Conservation (phyloP, 768 basidiomycete genomes). For the Auricularia heimuer region DNA sequence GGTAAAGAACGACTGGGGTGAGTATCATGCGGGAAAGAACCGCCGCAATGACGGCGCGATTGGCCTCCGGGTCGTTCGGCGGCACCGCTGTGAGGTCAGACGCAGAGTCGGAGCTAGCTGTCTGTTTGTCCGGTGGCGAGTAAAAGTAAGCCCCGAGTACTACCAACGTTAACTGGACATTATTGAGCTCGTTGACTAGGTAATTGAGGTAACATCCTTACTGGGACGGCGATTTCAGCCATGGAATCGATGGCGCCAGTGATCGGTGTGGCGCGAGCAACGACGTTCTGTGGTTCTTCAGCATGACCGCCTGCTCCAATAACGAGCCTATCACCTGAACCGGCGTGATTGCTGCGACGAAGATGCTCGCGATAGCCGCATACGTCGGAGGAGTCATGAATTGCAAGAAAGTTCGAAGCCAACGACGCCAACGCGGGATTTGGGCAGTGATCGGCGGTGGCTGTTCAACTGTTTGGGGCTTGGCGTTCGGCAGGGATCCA, state of each 20-base stretch:
- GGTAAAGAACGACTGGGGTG: background rate
- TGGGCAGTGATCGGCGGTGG: background rate
- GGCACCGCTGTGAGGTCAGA: background rate
- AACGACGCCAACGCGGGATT: background rate
- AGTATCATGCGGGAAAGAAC: background rate
- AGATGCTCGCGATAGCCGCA: background rate
- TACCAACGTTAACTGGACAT: background rate
- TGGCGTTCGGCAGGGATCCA: background rate
- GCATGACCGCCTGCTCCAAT: background rate
- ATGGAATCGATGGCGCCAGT: background rate
- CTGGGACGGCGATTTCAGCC: background rate
- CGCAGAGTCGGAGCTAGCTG: background rate
- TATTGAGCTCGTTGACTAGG: background rate
- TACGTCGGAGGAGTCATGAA: background rate
- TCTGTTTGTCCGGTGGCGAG: background rate
- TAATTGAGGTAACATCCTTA: background rate
- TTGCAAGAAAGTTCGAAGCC: background rate
- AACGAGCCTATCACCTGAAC: background rate
- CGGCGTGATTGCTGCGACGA: background rate
- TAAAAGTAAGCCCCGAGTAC: background rate
- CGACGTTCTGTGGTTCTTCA: background rate
- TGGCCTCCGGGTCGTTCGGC: background rate
- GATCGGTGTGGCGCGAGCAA: background rate
- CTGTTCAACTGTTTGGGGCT: background rate
- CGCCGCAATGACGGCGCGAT: background rate